Evolutionary conservation across 1,284 basidiomycete genomes (phyloP).

Genomic region (Thecaphora thlaspeos): DNA sequence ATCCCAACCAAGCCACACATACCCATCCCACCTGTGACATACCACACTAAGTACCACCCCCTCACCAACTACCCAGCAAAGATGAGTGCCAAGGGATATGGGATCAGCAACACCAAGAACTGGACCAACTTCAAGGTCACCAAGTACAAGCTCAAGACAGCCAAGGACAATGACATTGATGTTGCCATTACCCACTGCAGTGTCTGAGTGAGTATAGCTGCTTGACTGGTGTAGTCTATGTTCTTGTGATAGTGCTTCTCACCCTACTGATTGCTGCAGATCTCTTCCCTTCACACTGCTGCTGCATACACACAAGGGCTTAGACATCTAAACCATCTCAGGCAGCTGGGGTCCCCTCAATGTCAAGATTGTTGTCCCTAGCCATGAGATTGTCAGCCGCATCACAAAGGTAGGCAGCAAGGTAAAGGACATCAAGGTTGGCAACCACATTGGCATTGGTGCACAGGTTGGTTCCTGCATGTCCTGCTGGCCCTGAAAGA

Average conservation of each 20-base stretch:
- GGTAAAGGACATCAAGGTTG: conserved; percentile 66
- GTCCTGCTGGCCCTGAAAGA: conserved; percentile 64
- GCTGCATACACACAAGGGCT: neutral
- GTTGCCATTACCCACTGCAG: conserved; percentile 53
- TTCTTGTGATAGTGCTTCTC: no score
- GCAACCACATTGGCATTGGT: conserved; percentile 69
- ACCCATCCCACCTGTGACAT: conserved; percentile 6
- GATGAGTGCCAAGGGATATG: conserved; percentile 49
- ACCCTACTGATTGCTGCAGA: no score
- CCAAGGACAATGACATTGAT: conserved; percentile 50
- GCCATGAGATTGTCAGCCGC: conserved; percentile 68
- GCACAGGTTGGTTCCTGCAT: conserved; percentile 66
- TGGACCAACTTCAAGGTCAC: conserved; percentile 56
- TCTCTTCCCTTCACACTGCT: no score
- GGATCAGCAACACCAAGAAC: conserved; percentile 51
- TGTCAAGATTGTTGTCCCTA: conserved; percentile 58
- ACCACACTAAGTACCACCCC: neutral
- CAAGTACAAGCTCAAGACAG: conserved; percentile 54
- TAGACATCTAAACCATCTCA: conserved; percentile 47
- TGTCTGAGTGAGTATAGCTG: conserved; percentile 39
- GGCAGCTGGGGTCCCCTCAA: conserved; percentile 53
- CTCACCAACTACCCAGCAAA: neutral
- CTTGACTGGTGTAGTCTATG: no score
- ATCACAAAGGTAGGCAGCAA: conserved; percentile 60
- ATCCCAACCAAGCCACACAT: conserved; percentile 5